A percentile compares a stretch with the other conserved stretches of the same genome.
Evolutionary conservation across 75 land plant species (phyloP).

Genomic region (Chamaecyparis obtusa): DNA sequence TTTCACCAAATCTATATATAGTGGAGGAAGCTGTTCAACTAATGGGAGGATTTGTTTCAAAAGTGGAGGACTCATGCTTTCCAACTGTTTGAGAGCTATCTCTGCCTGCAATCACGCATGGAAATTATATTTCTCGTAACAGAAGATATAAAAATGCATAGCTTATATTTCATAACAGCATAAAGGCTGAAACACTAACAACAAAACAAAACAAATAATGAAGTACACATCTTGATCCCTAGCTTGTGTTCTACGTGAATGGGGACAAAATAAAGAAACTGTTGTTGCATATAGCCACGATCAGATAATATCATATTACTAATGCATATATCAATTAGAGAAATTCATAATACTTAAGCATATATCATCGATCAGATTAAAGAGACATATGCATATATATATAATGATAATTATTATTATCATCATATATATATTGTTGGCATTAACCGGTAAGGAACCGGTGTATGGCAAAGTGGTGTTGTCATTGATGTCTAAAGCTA

Average conservation of each 20-base stretch:
- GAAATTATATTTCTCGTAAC: neutral
- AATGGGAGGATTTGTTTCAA: slow-evolving; percentile 92
- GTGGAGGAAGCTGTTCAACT: slow-evolving; percentile 90
- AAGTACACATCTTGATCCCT: neutral
- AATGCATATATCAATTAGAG: no score
- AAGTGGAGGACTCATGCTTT: slow-evolving; percentile 80
- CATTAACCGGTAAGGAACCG: no score
- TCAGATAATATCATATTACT: no score
- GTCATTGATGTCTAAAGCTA: no score
- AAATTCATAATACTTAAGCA: no score
- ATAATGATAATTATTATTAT: no score
- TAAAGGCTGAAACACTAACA: neutral
- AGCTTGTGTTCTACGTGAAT: neutral
- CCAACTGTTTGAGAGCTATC: slow-evolving; percentile 78
- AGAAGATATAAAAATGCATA: neutral
- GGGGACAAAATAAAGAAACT: neutral
- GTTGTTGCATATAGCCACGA: no score
- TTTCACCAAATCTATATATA: slow-evolving; percentile 82
- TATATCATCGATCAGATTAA: no score
- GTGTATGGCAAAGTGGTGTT: no score
- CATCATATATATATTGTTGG: no score
- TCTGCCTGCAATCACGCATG: slow-evolving; percentile 61
- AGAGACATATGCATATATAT: no score
- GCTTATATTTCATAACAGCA: slow-evolving; percentile 1
- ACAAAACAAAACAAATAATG: neutral